Percentiles rank a stretch among this genome's conserved stretches.
Evolutionary conservation across 1,139 yeast species (phyloP).

Genomic region (Candida neerlandica): DNA sequence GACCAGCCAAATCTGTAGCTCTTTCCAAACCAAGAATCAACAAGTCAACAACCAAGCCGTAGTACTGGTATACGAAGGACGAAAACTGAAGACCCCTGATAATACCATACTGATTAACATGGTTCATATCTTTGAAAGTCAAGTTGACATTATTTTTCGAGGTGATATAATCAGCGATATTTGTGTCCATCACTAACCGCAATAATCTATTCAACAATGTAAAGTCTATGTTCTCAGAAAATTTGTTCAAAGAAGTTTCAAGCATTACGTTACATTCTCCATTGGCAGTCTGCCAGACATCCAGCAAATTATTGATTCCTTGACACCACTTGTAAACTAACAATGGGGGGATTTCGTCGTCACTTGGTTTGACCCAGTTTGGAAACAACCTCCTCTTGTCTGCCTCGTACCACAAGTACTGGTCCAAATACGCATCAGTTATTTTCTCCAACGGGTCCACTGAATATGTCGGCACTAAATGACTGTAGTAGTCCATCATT

Average conservation of each 20-base stretch:
- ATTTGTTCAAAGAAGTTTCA: constrained; percentile 67
- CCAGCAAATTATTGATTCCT: constrained; percentile 78
- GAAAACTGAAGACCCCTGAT: constrained; percentile 89
- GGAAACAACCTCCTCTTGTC: constrained; percentile 89
- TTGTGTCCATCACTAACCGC: constrained; percentile 82
- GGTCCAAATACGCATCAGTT: constrained; percentile 95
- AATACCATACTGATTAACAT: constrained; percentile 85
- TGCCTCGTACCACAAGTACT: constrained; percentile 94
- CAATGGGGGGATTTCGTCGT: constrained; percentile 89
- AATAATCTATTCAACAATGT: constrained; percentile 81
- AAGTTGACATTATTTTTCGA: constrained; percentile 84
- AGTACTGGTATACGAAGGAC: constrained; percentile 86
- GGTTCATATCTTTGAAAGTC: constrained; percentile 93
- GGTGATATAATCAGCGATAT: constrained; percentile 92
- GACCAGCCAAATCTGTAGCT: constrained; percentile 87
- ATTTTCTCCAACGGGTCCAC: constrained; percentile 93
- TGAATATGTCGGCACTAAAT: constrained; percentile 81
- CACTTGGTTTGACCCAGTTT: constrained; percentile 94
- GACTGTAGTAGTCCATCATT: constrained; percentile 90
- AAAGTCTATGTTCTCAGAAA: constrained; percentile 85
- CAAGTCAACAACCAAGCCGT: constrained; percentile 83
- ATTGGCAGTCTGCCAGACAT: constrained; percentile 75
- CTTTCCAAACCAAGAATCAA: constrained; percentile 82
- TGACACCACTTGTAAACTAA: constrained; percentile 94
- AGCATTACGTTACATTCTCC: constrained; percentile 87